phyloP scores from a whole-genome alignment of 2,329 filamentous ascomycete species.

The Purpureocillium takamizusanense region DNA sequence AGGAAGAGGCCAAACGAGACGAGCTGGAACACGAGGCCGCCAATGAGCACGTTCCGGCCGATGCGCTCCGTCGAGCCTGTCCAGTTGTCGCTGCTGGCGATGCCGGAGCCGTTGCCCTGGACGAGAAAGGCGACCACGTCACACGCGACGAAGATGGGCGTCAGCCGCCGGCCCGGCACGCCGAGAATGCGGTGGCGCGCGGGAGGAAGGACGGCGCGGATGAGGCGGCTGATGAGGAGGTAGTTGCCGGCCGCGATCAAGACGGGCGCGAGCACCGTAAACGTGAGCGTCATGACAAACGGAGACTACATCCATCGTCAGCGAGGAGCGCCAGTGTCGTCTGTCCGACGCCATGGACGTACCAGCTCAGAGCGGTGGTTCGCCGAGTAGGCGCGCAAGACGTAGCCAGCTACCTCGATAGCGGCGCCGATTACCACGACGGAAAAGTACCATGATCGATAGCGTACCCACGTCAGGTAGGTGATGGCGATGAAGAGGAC shows the following conservation, averaged over 20 bases:
- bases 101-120: slow-evolving; percentile 33
- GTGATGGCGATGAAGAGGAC: slow-evolving; percentile 25
- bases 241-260: slow-evolving; percentile 42
- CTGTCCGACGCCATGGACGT: slow-evolving; percentile 1
- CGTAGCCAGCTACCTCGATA: slow-evolving; percentile 33
- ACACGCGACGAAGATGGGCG: slow-evolving; percentile 33
- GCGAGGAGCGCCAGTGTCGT: too few species aligned
- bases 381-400: slow-evolving; percentile 25
- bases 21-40: slow-evolving; percentile 30
- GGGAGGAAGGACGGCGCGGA: slow-evolving; percentile 25
- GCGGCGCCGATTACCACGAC: slow-evolving; percentile 30
- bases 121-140: slow-evolving; percentile 36
- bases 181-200: slow-evolving; percentile 23
- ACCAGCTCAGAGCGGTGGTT: slow-evolving; percentile 24
- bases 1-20: slow-evolving; percentile 31
- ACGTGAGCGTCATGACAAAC: slow-evolving; percentile 27
- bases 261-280: slow-evolving; percentile 39
- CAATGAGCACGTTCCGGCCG: slow-evolving; percentile 32
- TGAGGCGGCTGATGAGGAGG: slow-evolving; percentile 38
- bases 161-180: slow-evolving; percentile 27
- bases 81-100: slow-evolving; percentile 34
- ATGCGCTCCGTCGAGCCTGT: slow-evolving; percentile 24
- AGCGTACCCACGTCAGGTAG: slow-evolving; percentile 31
- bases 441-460: slow-evolving; percentile 33
- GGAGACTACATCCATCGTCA: slow-evolving; percentile 15